phyloP scores from a whole-genome alignment of 176 grass and related monocot genomes.

The Zea mays region DNA sequence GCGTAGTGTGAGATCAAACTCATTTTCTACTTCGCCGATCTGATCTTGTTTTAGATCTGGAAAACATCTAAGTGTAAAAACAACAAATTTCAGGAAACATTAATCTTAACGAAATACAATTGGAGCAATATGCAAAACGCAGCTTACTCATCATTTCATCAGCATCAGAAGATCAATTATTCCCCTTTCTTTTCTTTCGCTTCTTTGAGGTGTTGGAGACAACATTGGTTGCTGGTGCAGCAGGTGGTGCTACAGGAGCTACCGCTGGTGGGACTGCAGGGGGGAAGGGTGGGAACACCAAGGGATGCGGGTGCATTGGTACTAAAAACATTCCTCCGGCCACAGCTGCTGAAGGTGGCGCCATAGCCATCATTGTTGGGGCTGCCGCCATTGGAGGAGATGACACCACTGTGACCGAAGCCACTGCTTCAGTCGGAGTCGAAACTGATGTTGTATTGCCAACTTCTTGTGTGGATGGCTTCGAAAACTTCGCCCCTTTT shows the following conservation, averaged over 20 bases:
- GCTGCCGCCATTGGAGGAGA: constrained; percentile 36
- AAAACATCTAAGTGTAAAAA: not conserved
- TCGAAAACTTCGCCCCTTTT: constrained; percentile 38
- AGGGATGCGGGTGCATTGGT: constrained; percentile 59
- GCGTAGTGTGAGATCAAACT: not conserved
- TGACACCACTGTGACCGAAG: constrained; percentile 25
- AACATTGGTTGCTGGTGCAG: constrained; percentile 32
- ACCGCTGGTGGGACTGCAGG: constrained; percentile 45
- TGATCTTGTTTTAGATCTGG: constrained; percentile 6
- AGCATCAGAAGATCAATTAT: constrained; percentile 35
- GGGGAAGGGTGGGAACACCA: constrained; percentile 63
- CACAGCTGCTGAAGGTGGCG: constrained; percentile 41
- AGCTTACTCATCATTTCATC: constrained; percentile 14
- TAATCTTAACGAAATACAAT: not conserved
- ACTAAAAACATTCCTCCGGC: constrained; percentile 62
- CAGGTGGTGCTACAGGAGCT: constrained; percentile 36
- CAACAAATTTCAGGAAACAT: not conserved
- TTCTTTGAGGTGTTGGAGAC: constrained; percentile 51
- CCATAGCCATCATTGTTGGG: constrained; percentile 50
- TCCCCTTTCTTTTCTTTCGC: constrained; percentile 69
- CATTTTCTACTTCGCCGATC: not conserved
- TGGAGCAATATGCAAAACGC: not conserved
- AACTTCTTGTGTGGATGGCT: constrained; percentile 37
- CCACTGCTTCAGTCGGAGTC: constrained; percentile 3
- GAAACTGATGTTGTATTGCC: constrained; percentile 28